A percentile compares a stretch with the other conserved stretches of the same genome.
phyloP scores from a whole-genome alignment of 1,284 basidiomycete species.

The Ceraceosorus bombacis region DNA sequence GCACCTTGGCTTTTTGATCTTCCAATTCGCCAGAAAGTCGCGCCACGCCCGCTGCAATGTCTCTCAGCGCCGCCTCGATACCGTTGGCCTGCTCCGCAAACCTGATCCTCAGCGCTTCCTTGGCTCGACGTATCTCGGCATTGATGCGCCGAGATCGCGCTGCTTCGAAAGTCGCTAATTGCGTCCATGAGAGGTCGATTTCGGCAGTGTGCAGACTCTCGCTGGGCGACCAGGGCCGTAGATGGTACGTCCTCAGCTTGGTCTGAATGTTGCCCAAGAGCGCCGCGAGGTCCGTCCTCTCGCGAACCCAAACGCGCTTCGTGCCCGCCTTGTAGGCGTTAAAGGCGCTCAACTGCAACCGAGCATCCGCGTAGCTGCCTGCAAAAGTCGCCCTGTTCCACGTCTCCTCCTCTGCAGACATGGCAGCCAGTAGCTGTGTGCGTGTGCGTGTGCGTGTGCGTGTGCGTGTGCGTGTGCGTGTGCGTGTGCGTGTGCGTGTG shows the following conservation, averaged over 20 bases:
- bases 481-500: constrained; percentile 1
- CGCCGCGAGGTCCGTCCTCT: constrained; percentile 78
- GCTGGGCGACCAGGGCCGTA: constrained; percentile 36
- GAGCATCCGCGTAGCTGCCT: constrained; percentile 65
- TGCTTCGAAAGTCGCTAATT: constrained; percentile 67
- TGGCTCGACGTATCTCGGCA: constrained; percentile 64
- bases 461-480: not conserved
- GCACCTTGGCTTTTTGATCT: constrained; percentile 23
- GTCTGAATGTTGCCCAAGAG: constrained; percentile 90
- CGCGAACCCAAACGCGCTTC: constrained; percentile 79
- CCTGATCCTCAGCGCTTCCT: constrained; percentile 68
- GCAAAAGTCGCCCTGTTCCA: constrained; percentile 32
- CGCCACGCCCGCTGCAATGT: constrained; percentile 25
- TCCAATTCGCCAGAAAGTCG: constrained; percentile 35
- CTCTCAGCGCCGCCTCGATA: constrained; percentile 56
- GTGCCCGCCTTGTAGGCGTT: constrained; percentile 74
- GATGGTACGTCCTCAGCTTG: constrained; percentile 80
- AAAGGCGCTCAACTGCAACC: constrained; percentile 66
- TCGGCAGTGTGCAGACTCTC: constrained; percentile 54
- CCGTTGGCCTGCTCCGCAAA: constrained; percentile 78
- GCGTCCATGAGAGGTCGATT: constrained; percentile 71
- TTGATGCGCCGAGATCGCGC: constrained; percentile 75
- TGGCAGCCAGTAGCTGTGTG: constrained; percentile 31
- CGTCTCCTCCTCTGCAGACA: constrained; percentile 19
- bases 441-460: not conserved